phyloP scores from a whole-genome alignment of 208 protist species.

The Leishmania amazonensis region DNA sequence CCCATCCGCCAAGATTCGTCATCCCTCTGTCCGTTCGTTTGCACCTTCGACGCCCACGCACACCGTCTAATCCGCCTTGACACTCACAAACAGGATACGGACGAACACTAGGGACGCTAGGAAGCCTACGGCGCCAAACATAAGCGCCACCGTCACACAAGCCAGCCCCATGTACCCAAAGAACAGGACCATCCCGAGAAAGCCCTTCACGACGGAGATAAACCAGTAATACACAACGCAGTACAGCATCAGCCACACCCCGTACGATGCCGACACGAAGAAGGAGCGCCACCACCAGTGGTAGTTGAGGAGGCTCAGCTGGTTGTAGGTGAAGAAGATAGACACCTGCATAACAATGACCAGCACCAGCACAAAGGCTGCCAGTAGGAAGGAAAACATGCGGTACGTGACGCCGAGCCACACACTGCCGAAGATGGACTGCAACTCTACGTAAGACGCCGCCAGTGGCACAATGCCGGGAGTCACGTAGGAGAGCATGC shows the following conservation, averaged over 20 bases:
- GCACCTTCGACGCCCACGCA: not conserved
- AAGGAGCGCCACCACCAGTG: conserved; percentile 97
- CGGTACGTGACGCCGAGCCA: conserved; percentile 93
- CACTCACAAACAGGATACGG: conserved; percentile 45
- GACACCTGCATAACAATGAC: conserved; percentile 93
- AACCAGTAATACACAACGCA: conserved; percentile 85
- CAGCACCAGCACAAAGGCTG: conserved; percentile 95
- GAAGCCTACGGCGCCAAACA: conserved; percentile 67
- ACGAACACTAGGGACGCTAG: conserved; percentile 59
- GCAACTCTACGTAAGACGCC: conserved; percentile 97
- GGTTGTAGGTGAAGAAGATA: conserved; percentile 96
- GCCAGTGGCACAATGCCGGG: conserved; percentile 94
- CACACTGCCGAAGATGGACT: conserved; percentile 95
- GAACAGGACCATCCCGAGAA: conserved; percentile 50
- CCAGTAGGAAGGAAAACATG: conserved; percentile 95
- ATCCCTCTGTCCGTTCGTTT: not conserved
- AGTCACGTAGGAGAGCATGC: conserved; percentile 31
- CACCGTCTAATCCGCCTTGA: conserved; percentile 46
- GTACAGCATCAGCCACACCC: conserved; percentile 93
- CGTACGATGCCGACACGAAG: conserved; percentile 74
- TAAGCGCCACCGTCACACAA: conserved; percentile 32
- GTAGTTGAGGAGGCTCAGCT: conserved; percentile 93
- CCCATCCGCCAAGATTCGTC: not conserved
- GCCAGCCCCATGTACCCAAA: conserved; percentile 71
- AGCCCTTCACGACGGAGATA: conserved; percentile 56